Conservation (phyloP, 768 basidiomycete genomes). For the Pulveroboletus sp. region DNA sequence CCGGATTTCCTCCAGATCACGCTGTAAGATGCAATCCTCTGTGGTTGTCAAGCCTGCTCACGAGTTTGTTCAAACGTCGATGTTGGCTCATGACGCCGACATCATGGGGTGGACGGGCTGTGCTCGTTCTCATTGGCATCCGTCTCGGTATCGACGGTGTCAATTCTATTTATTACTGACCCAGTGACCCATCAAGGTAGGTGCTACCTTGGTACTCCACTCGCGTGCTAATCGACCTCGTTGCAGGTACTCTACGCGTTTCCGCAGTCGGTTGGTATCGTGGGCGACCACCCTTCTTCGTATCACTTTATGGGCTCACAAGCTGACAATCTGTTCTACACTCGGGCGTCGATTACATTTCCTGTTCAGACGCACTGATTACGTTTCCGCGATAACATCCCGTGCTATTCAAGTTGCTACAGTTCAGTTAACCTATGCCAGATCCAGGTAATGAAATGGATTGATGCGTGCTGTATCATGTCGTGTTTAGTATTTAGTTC, state of each 20-base stretch:
- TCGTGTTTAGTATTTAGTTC: no score
- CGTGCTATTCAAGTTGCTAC: no score
- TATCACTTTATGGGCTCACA: slow-evolving; percentile 98
- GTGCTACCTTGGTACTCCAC: slow-evolving; percentile 7
- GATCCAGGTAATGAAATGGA: no score
- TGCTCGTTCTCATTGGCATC: slow-evolving; percentile 85
- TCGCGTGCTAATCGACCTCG: background rate
- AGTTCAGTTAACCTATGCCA: no score
- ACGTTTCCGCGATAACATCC: no score
- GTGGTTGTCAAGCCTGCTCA: no score
- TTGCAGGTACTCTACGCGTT: slow-evolving; percentile 80
- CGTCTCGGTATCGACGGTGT: slow-evolving; percentile 90
- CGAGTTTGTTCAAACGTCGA: slow-evolving; percentile 52
- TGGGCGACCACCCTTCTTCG: slow-evolving; percentile 93
- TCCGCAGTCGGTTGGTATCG: slow-evolving; percentile 95
- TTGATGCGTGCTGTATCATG: no score
- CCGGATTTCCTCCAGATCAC: no score
- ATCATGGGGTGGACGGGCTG: slow-evolving; percentile 79
- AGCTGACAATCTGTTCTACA: slow-evolving; percentile 81
- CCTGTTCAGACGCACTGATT: no score
- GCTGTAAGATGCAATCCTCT: no score
- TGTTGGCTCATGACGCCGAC: slow-evolving; percentile 27
- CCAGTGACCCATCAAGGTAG: slow-evolving; percentile 75
- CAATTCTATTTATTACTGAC: slow-evolving; percentile 92
- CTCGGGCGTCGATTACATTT: no score